These are phyloP conservation scores for Cryptococcus sp. DNA, from an alignment of 1,284 basidiomycete species.

Conservation along the genomic window DNA sequence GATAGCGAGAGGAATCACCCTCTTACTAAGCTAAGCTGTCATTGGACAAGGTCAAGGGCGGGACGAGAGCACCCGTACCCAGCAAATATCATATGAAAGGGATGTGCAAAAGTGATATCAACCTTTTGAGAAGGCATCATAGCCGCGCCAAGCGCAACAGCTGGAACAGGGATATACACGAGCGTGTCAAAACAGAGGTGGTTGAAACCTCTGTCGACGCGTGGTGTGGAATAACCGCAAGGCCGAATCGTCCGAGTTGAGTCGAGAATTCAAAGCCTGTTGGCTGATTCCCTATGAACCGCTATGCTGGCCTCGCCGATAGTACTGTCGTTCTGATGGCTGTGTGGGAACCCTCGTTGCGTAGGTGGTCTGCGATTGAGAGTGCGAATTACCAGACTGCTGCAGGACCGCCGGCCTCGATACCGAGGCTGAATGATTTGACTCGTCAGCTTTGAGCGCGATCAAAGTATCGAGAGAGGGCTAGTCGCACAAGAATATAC, in stretches of 20 bases:
- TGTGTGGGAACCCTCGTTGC: conserved; percentile 2
- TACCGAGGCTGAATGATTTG: conserved; percentile 75
- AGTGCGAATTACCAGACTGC: conserved; percentile 58
- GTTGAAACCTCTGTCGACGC: background rate
- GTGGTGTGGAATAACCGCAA: background rate
- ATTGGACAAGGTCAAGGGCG: background rate
- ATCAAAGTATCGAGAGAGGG: background rate
- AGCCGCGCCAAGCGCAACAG: background rate
- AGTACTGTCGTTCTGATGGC: background rate
- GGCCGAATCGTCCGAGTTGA: background rate
- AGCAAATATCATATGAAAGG: conserved; percentile 2
- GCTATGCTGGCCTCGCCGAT: too few species aligned
- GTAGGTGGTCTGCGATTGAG: background rate
- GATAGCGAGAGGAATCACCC: conserved; percentile 1
- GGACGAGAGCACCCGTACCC: conserved; percentile 12
- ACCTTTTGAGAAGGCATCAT: conserved; percentile 5
- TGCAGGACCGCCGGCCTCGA: conserved; percentile 77
- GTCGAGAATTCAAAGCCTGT: background rate
- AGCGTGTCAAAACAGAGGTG: background rate
- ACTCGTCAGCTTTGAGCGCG: conserved; percentile 28
- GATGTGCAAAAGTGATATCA: background rate
- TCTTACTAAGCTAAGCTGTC: background rate
- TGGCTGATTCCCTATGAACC: too few species aligned
- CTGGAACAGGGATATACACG: background rate
- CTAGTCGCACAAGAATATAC: background rate